These are phyloP conservation scores for Pholiota molesta DNA, from an alignment of 768 basidiomycete genomes.

Conservation along the genomic window DNA sequence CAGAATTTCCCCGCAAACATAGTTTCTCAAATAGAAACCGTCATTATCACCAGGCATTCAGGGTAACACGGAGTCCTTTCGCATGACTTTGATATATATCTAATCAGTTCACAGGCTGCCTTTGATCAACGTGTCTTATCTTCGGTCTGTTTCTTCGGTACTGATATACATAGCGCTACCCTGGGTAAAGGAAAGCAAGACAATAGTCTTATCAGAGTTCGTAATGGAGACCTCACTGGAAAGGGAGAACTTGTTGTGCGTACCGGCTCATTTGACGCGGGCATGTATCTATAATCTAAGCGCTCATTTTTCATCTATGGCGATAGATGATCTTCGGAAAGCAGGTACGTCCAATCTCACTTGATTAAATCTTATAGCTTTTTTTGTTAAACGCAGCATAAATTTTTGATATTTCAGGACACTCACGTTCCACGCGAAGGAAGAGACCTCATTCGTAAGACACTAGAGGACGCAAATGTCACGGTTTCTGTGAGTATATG, in stretches of 20 bases:
- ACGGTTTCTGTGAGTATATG: conserved; percentile 60
- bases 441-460: conserved; percentile 80
- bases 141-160: conserved; percentile 93
- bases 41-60: conserved; percentile 35
- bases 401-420: conserved; percentile 50
- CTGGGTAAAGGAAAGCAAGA: conserved; percentile 86
- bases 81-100: background rate
- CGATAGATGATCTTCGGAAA: conserved; percentile 93
- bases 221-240: conserved; percentile 71
- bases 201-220: conserved; percentile 75
- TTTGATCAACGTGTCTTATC: conserved; percentile 85
- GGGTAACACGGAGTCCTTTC: conserved; percentile 29
- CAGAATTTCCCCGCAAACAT: background rate
- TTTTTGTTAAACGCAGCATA: background rate
- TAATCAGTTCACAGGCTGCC: conserved; percentile 59
- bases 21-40: conserved; percentile 1
- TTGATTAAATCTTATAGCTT: background rate
- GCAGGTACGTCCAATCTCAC: conserved; percentile 52
- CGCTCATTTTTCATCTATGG: background rate
- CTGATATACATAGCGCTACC: conserved; percentile 87
- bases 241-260: conserved; percentile 87
- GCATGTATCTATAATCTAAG: background rate
- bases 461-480: conserved; percentile 80
- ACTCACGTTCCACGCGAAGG: conserved; percentile 92
- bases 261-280: conserved; percentile 6